phyloP scores from a whole-genome alignment of 2,329 filamentous ascomycete species.

The Monosporascus ibericus region DNA sequence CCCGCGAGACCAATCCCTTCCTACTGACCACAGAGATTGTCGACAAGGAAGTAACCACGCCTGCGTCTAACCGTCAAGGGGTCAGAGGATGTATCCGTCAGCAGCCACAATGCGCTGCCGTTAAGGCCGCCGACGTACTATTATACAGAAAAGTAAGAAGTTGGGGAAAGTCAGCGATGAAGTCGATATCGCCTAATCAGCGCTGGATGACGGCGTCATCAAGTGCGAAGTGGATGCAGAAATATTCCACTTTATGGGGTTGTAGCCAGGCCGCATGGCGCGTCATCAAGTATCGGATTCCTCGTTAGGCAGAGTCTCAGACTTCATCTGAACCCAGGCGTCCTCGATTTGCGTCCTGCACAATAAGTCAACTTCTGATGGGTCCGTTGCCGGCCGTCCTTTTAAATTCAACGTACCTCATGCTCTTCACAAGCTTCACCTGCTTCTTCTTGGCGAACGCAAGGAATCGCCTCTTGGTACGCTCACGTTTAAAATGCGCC shows the following conservation, averaged over 20 bases:
- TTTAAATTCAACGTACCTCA: constrained; percentile 29
- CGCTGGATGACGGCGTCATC: too few relatives aligned
- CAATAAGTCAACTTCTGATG: not conserved
- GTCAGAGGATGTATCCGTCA: not conserved
- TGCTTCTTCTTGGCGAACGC: constrained; percentile 38
- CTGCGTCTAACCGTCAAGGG: not conserved
- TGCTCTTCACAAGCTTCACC: constrained; percentile 33
- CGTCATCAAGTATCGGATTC: constrained; percentile 9
- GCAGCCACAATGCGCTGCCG: not conserved
- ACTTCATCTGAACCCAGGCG: constrained; percentile 22
- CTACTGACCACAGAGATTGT: not conserved
- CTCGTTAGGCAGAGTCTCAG: constrained; percentile 18
- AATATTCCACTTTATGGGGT: not conserved
- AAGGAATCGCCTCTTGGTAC: constrained; percentile 48
- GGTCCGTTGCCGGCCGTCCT: too few relatives aligned
- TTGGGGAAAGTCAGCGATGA: too few relatives aligned
- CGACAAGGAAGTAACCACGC: not conserved
- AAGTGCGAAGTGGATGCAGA: too few relatives aligned
- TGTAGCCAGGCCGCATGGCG: not conserved
- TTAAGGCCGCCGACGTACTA: not conserved
- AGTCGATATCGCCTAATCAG: too few relatives aligned
- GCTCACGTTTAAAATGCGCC: constrained; percentile 44
- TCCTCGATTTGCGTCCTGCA: constrained; percentile 20
- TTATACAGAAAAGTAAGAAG: not conserved
- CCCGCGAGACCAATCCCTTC: not conserved